phyloP scores from a whole-genome alignment of 352 stramenopile genomes.

The Globisporangium echinulatum region DNA sequence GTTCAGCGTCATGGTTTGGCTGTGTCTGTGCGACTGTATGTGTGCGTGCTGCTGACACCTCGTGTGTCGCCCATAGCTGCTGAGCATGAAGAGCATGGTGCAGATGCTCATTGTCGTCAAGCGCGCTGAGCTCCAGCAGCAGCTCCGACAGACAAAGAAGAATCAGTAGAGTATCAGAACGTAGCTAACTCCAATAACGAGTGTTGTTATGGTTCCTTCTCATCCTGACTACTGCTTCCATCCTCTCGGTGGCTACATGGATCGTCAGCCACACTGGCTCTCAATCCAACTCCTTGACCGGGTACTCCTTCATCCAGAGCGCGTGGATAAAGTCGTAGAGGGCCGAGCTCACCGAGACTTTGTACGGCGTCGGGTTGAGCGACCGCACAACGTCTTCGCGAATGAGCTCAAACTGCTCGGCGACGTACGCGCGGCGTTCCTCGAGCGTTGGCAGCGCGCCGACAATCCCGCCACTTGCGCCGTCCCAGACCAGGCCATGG shows the following conservation, averaged over 20 bases:
- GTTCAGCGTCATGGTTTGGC: no score
- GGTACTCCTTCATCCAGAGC: slow-evolving; percentile 93
- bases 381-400: slow-evolving; percentile 93
- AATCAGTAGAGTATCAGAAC: slow-evolving; percentile 31
- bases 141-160: slow-evolving; percentile 26
- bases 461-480: slow-evolving; percentile 66
- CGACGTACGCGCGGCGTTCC: slow-evolving; percentile 81
- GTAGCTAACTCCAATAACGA: slow-evolving; percentile 19
- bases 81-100: slow-evolving; percentile 78
- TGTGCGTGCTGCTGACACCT: neutral
- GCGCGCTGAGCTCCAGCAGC: slow-evolving; percentile 52
- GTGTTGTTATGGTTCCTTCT: slow-evolving; percentile 12
- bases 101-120: slow-evolving; percentile 78
- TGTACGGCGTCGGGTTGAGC: slow-evolving; percentile 95
- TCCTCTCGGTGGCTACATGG: neutral
- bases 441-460: slow-evolving; percentile 62
- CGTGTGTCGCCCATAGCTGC: slow-evolving; percentile 24
- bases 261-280: neutral
- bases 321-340: slow-evolving; percentile 94
- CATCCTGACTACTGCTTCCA: slow-evolving; percentile 1
- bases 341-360: slow-evolving; percentile 86
- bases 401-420: slow-evolving; percentile 89
- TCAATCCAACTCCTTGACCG: slow-evolving; percentile 77
- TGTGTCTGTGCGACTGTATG: neutral
- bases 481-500: slow-evolving; percentile 90